Base-by-base conservation (phyloP, 2,329 filamentous ascomycete genomes). In the Lecanicillium sp. region DNA sequence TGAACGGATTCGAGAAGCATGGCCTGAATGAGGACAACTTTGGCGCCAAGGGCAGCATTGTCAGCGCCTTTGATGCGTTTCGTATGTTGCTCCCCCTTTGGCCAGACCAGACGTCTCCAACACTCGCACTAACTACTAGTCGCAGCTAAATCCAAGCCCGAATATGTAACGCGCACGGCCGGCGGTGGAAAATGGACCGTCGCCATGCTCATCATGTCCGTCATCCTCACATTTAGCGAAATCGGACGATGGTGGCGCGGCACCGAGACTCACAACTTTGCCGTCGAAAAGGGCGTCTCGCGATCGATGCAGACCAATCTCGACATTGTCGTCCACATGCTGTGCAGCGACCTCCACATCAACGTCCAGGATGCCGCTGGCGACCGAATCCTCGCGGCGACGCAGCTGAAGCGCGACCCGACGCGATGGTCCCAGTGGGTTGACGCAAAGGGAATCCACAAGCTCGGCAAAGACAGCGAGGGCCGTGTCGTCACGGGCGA, bases 351-450 rank as follows among this genome's bases (percentile, higher is more conserved):
- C 56, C 65, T 98, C n/a, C 85, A 95, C 64, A 71, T 98, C 62
- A 96, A 98, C 64, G 89, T 98, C 36, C 92, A 96, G 67, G 92
- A 98, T 60, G 89, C 90, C 3, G 79, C 87, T 0, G 89, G 92
- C 37, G 92, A 98, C 60, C 80, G 85, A 46, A 94, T 96, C 52
- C 72, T 94, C 20, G 92, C 92, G 3, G 85, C 76, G 4, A 71
- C 81, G 28, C 69, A 81, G 46, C 70, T 98, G 45, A 71, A 75
- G 46, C 80, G 78, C 53, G 87, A 95, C 51, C 65, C 75, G 13
- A 96, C 92, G 7, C 75, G 66, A 46, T 98, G 90, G 87, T 56
- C 59, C 16, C 78, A 89, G 49, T 96, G 90, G 89, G 78, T 80
- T 45, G 76, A 86, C 52, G 69, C 69, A 51, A 76, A 78, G 55